Conservation (phyloP, 1,284 basidiomycete genomes). For the Melampsora abietis-canadensis region DNA sequence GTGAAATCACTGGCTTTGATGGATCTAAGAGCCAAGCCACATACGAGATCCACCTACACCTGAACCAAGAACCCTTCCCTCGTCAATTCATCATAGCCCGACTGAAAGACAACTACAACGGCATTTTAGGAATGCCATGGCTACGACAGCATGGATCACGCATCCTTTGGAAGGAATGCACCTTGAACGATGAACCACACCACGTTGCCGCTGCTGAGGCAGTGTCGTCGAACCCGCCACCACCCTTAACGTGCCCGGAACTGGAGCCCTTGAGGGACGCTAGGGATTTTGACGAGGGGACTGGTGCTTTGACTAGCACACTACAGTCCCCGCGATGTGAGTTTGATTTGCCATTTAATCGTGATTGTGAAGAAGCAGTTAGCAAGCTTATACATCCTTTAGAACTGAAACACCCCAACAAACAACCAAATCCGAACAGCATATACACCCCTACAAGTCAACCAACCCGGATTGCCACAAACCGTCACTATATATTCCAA, state of each 20-base stretch:
- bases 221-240: too few species aligned
- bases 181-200: background rate
- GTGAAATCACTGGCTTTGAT: too few species aligned
- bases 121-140: constrained; percentile 5
- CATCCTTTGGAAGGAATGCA: background rate
- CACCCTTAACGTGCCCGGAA: too few species aligned
- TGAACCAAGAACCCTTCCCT: background rate
- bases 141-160: background rate
- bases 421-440: too few species aligned
- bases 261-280: background rate
- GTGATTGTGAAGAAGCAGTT: background rate
- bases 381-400: background rate
- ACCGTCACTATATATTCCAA: too few species aligned
- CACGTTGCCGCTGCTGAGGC: background rate
- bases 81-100: background rate
- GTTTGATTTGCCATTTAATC: background rate
- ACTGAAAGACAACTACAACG: constrained; percentile 3
- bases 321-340: constrained; percentile 1
- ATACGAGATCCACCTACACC: background rate
- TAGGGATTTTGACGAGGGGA: background rate
- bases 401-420: background rate
- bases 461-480: too few species aligned
- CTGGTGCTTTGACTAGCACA: background rate
- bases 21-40: background rate
- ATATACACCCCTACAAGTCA: too few species aligned